These are phyloP conservation scores for Orbilia brochopaga DNA, from an alignment of 2,329 filamentous ascomycete genomes.

Conservation along the genomic window DNA sequence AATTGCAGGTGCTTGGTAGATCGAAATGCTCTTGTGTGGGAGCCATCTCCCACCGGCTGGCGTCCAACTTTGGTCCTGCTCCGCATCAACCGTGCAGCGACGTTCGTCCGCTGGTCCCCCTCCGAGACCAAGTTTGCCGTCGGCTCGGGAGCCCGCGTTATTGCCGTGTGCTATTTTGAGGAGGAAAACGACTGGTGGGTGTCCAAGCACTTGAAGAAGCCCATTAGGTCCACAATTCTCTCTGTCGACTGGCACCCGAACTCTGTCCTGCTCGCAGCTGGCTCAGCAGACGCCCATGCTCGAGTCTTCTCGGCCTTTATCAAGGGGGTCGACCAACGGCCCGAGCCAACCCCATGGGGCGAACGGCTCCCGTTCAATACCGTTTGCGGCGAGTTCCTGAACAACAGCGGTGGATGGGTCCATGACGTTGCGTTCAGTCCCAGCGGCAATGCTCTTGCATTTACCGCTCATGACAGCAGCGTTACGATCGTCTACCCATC, in stretches of 20 bases:
- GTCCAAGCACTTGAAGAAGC: conserved; percentile 98
- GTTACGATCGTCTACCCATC: conserved; percentile 95
- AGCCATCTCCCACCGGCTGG: conserved; percentile 88
- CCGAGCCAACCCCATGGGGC: conserved; percentile 88
- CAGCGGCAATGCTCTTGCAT: conserved; percentile 88
- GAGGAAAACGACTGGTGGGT: conserved; percentile 99
- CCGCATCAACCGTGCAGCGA: conserved; percentile 94
- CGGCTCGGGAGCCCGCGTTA: conserved; percentile 91
- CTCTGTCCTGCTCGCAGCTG: conserved; percentile 89
- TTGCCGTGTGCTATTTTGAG: conserved; percentile 98
- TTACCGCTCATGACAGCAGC: conserved; percentile 92
- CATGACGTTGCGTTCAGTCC: conserved; percentile 93
- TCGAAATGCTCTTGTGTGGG: conserved; percentile 97
- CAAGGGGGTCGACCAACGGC: conserved; percentile 87
- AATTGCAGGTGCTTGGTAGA: conserved; percentile 63
- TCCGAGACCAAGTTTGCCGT: conserved; percentile 98
- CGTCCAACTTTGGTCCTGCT: conserved; percentile 96
- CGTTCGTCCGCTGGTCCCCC: conserved; percentile 95
- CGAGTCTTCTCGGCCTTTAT: conserved; percentile 94
- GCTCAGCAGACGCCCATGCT: conserved; percentile 96
- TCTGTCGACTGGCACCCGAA: conserved; percentile 97
- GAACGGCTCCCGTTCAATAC: conserved; percentile 97
- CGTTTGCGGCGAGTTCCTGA: conserved; percentile 93
- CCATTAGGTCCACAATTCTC: conserved; percentile 95
- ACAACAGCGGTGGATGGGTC: conserved; percentile 96